Percentiles rank a stretch among this genome's conserved stretches.
Conservation (phyloP, 177 flowering plant genomes). For the Vitis hybrid region DNA sequence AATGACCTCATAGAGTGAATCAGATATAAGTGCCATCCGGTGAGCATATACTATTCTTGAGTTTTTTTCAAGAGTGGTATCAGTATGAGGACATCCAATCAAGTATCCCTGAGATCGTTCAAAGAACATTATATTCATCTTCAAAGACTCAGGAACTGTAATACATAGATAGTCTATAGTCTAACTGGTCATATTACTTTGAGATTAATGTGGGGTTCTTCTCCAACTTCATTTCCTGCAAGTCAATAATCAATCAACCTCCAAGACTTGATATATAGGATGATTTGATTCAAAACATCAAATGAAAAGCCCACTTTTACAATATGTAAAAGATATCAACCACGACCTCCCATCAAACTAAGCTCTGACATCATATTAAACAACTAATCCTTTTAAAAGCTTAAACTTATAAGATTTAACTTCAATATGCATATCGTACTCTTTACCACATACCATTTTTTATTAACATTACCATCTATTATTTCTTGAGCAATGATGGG, state of each 20-base stretch:
- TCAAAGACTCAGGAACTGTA: too few relatives aligned
- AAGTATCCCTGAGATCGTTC: neutral
- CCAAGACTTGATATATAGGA: too few relatives aligned
- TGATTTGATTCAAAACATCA: too few relatives aligned
- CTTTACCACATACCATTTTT: too few relatives aligned
- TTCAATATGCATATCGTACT: neutral
- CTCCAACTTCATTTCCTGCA: constrained; percentile 7
- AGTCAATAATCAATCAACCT: neutral
- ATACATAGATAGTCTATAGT: too few relatives aligned
- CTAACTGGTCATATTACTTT: neutral
- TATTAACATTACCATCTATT: constrained; percentile 24
- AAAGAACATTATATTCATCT: too few relatives aligned
- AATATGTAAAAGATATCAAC: too few relatives aligned
- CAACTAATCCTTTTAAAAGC: too few relatives aligned
- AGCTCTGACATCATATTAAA: too few relatives aligned
- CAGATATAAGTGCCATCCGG: neutral
- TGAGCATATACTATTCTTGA: neutral
- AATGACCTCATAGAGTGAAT: neutral
- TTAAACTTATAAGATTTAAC: neutral
- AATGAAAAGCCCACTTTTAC: too few relatives aligned
- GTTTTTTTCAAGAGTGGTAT: neutral
- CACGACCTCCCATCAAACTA: too few relatives aligned
- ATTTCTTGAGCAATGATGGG: constrained; percentile 23
- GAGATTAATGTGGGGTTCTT: neutral
- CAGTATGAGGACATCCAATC: neutral